A percentile compares a stretch with the other conserved stretches of the same genome.
Evolutionary conservation across 345 rosid species (phyloP).

Genomic region (Combretum micranthum): DNA sequence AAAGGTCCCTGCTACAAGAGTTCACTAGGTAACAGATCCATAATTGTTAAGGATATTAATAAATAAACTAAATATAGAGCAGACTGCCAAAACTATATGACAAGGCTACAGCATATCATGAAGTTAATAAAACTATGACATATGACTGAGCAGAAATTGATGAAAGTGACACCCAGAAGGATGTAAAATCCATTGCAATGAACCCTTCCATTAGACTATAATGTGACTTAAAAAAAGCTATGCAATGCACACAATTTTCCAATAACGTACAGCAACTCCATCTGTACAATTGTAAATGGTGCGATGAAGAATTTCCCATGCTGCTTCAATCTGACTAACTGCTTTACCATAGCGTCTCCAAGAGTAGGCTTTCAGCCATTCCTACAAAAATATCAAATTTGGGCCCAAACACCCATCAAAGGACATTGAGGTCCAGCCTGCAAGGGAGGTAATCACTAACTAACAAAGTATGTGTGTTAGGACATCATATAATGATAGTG

Average conservation of each 20-base stretch:
- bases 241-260: not conserved
- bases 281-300: conserved; percentile 86
- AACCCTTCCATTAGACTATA: too few species aligned
- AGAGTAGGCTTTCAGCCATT: conserved; percentile 77
- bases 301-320: conserved; percentile 80
- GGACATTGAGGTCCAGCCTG: not conserved
- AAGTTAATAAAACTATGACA: too few species aligned
- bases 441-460: too few species aligned
- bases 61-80: too few species aligned
- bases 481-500: too few species aligned
- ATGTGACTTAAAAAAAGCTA: not conserved
- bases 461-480: too few species aligned
- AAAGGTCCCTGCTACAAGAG: not conserved
- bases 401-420: not conserved
- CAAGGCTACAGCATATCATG: too few species aligned
- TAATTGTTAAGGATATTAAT: not conserved
- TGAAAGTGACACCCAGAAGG: too few species aligned
- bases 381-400: conserved; percentile 29
- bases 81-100: too few species aligned
- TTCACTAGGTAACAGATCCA: not conserved
- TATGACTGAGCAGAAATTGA: too few species aligned
- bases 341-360: conserved; percentile 78
- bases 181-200: too few species aligned
- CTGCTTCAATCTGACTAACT: conserved; percentile 42
- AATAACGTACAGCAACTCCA: conserved; percentile 62